phyloP scores from a whole-genome alignment of 2,329 filamentous ascomycete genomes.

The Aureobasidium leucospermi region DNA sequence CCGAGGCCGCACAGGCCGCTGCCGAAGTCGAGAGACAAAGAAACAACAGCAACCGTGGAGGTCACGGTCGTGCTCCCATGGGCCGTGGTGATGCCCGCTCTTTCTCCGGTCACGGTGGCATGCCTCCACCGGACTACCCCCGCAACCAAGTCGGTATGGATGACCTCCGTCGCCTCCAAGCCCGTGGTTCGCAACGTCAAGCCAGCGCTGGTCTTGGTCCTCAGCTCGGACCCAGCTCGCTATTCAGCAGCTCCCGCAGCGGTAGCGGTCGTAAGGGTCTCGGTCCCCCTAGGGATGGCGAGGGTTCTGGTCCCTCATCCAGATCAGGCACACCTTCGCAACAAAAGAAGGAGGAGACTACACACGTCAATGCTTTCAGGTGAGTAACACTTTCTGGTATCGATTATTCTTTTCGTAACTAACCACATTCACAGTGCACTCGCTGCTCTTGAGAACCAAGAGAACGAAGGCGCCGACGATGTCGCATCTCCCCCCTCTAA shows the following conservation, averaged over 20 bases:
- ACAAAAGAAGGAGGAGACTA: constrained; percentile 57
- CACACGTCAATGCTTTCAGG: constrained; percentile 80
- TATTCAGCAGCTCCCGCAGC: constrained; percentile 74
- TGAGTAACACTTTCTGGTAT: constrained; percentile 44
- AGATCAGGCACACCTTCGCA: constrained; percentile 74
- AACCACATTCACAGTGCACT: constrained; percentile 35
- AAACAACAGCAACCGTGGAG: constrained; percentile 55
- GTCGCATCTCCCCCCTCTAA: constrained; percentile 54
- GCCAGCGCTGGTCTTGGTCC: constrained; percentile 52
- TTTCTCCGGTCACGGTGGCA: constrained; percentile 62
- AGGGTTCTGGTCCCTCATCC: constrained; percentile 72
- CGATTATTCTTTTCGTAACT: constrained; percentile 21
- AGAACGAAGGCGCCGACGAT: constrained; percentile 50
- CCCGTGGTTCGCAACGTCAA: constrained; percentile 56
- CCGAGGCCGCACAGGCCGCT: constrained; percentile 70
- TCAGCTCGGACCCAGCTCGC: constrained; percentile 66
- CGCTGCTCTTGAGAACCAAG: constrained; percentile 44
- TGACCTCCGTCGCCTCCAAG: constrained; percentile 73
- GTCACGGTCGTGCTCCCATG: constrained; percentile 56
- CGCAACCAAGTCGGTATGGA: constrained; percentile 84
- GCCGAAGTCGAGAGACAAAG: constrained; percentile 59
- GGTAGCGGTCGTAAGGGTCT: constrained; percentile 76
- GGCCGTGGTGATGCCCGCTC: constrained; percentile 83
- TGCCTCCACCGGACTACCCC: constrained; percentile 61
- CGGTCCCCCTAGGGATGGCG: constrained; percentile 67